Conservation (phyloP, 2,329 filamentous ascomycete species). For the Pseudocercospora vitis region DNA sequence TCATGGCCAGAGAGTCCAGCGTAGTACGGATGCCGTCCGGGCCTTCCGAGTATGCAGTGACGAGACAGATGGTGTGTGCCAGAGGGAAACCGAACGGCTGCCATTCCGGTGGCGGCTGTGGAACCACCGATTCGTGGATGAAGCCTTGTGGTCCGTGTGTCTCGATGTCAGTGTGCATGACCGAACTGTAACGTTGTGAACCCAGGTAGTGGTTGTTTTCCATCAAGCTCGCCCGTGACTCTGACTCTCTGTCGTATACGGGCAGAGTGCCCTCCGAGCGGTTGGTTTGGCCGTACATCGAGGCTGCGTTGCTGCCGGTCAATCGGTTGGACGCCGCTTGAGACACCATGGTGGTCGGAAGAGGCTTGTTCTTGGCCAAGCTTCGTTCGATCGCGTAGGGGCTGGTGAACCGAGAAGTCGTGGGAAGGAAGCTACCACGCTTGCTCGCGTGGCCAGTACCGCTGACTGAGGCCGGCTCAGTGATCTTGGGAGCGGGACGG, state of each 20-base stretch:
- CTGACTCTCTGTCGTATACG: conserved; percentile 19
- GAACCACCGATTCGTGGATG: conserved; percentile 92
- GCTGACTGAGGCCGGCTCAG: conserved; percentile 59
- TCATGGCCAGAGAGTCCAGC: conserved; percentile 92
- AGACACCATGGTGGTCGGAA: conserved; percentile 91
- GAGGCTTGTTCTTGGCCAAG: conserved; percentile 52
- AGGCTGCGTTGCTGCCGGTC: conserved; percentile 59
- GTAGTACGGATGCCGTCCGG: conserved; percentile 90
- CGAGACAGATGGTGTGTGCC: conserved; percentile 88
- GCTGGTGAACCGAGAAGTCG: conserved; percentile 90
- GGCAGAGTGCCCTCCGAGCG: conserved; percentile 58
- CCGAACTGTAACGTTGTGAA: conserved; percentile 52
- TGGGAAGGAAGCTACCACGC: conserved; percentile 85
- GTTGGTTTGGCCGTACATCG: conserved; percentile 67
- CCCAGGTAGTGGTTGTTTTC: conserved; percentile 39
- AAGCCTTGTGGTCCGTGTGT: conserved; percentile 88
- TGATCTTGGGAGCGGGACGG: conserved; percentile 77
- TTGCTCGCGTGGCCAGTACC: conserved; percentile 74
- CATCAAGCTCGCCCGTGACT: conserved; percentile 44
- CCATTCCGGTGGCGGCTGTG: conserved; percentile 94
- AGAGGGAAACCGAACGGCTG: conserved; percentile 95
- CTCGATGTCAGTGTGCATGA: conserved; percentile 58
- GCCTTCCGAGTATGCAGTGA: conserved; percentile 96
- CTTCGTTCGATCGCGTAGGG: conserved; percentile 74
- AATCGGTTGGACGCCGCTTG: conserved; percentile 75